Base-by-base conservation (phyloP, 106 monocot genomes). In the Cymbidium sinense region DNA sequence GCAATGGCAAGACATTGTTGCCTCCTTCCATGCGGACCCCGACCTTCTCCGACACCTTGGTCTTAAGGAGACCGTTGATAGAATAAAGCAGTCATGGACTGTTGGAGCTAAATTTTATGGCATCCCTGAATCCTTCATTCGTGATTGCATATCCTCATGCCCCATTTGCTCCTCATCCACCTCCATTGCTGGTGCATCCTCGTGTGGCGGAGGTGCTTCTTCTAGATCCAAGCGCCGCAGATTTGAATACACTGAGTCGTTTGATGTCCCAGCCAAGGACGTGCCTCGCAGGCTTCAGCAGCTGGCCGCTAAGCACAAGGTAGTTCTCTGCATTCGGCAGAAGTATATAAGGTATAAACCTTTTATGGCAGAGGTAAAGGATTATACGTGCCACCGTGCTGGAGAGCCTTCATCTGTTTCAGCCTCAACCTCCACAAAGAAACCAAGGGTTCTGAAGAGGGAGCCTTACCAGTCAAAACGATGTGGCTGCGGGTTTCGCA, bases 281-380 rank as follows among this genome's bases (percentile, higher is more conserved):
- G 96, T 98, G 15, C 94, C 86, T 3, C 79, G 83, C 7, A 82
- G 84, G 70, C 86, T 98, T 20, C 94, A 94, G 85, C 96, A 94
- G 82, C 84, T 98, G 23, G 96, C 96, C 0, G 90, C 90, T 0
- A 92, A 98, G 87, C 96, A 98, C 31, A 94, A 94, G 84, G 96
- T 98, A 37, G 96, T 94, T 10, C 90, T 98, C 13, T 98, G 96
- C 84, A 98, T 98, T 52, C 64, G 96, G 47, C 96, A 98, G 82
- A 98, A 98, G 78, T 98, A 98, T 50, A 98, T 98, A 41, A 70
- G 96, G 74, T 92, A 98, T 50, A 98, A 94, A 82, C 96, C 96
- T 0, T 98, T 98, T 78, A 98, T 98, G 96, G 96, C 94, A 0
- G 96, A 98, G 79, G 96, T 98, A 51, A 98, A 98, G 85, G 96